Evolutionary conservation across 2,329 filamentous ascomycete genomes (phyloP).

Genomic region (Orbilia quercus): DNA sequence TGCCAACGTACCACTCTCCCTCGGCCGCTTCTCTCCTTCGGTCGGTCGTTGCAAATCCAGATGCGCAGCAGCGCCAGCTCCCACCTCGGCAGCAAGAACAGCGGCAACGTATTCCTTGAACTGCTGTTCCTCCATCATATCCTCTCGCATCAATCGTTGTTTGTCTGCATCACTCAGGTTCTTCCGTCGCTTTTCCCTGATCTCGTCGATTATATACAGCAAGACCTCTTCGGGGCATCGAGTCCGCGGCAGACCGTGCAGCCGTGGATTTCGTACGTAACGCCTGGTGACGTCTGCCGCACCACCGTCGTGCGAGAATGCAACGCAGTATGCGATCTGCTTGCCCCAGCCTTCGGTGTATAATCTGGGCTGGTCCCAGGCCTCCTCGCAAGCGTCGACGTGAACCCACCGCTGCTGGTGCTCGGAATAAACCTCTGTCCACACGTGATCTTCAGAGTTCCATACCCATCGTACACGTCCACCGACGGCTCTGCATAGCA

Average conservation of each 20-base stretch:
- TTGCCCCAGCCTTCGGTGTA: conserved; percentile 96
- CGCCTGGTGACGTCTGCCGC: conserved; percentile 74
- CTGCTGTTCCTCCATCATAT: conserved; percentile 79
- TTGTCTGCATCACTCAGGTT: conserved; percentile 88
- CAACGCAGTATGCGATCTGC: conserved; percentile 96
- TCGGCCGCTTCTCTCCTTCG: conserved; percentile 58
- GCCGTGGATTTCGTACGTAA: conserved; percentile 76
- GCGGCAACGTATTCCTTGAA: conserved; percentile 79
- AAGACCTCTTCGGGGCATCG: conserved; percentile 89
- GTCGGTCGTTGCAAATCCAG: conserved; percentile 40
- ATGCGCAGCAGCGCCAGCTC: conserved; percentile 50
- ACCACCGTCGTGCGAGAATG: conserved; percentile 86
- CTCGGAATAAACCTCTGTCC: conserved; percentile 97
- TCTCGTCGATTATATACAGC: conserved; percentile 90
- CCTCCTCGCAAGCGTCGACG: conserved; percentile 91
- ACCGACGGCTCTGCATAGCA: conserved; percentile 93
- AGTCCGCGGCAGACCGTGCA: conserved; percentile 78
- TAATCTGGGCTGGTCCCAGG: conserved; percentile 91
- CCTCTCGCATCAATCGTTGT: conserved; percentile 82
- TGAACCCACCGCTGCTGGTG: conserved; percentile 96
- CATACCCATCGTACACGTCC: conserved; percentile 95
- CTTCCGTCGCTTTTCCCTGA: conserved; percentile 82
- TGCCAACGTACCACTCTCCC: conserved; percentile 59
- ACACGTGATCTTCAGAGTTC: conserved; percentile 97
- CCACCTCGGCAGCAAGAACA: conserved; percentile 69